A percentile compares a stretch with the other conserved stretches of the same genome.
Conservation (phyloP, 2,329 filamentous ascomycete species). For the Fusarium coffeatum region DNA sequence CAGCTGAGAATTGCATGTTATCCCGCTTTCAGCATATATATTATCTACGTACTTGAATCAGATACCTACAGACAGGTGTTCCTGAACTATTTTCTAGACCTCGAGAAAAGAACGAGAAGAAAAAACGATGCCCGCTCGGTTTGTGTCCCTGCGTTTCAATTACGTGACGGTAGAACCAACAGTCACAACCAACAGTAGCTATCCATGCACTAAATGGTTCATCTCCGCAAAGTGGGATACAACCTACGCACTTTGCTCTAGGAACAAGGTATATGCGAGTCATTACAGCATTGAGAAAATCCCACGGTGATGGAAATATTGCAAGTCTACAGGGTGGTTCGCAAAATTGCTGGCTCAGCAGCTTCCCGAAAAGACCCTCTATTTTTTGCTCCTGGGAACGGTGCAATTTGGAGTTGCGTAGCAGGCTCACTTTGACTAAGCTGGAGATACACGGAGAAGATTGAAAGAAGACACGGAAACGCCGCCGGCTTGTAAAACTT, state of each 20-base stretch:
- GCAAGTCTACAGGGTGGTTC: too few species aligned
- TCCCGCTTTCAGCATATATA: too few species aligned
- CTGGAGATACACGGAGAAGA: neutral
- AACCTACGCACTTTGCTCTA: fast-evolving
- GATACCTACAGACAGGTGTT: neutral
- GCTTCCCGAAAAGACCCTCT: too few species aligned
- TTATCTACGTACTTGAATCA: too few species aligned
- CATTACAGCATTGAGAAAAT: neutral
- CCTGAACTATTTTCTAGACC: neutral
- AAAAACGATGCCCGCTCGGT: neutral
- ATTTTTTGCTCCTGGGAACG: neutral
- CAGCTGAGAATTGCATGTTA: neutral
- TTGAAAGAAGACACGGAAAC: neutral
- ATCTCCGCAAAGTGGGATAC: neutral
- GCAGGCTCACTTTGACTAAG: too few species aligned
- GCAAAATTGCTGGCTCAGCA: too few species aligned
- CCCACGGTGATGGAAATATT: neutral
- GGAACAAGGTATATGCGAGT: neutral
- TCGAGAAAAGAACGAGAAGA: neutral
- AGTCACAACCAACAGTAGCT: neutral
- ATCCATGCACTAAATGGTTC: neutral
- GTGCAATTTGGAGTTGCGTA: neutral
- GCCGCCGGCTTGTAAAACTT: neutral
- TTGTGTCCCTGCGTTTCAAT: neutral
- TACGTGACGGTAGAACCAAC: neutral